phyloP scores from a whole-genome alignment of 2,329 filamentous ascomycete genomes.

The Colletotrichum tamarilloi region DNA sequence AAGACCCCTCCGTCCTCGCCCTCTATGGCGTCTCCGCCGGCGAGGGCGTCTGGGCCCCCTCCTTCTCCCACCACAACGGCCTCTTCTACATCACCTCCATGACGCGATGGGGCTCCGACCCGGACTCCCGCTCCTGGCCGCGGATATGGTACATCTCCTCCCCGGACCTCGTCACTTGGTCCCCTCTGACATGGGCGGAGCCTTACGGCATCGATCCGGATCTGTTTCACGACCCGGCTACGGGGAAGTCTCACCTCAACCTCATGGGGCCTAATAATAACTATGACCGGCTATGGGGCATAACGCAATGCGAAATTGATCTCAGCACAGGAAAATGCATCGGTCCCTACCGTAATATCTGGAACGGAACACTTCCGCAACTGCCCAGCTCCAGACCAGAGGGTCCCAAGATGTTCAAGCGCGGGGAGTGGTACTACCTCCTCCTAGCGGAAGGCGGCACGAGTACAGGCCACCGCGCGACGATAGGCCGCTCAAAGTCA shows the following conservation, averaged over 20 bases:
- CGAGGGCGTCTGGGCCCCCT: constrained; percentile 28
- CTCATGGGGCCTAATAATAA: constrained; percentile 40
- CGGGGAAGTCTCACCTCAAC: constrained; percentile 36
- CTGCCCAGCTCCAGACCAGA: constrained; percentile 36
- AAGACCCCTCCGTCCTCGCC: constrained; percentile 17
- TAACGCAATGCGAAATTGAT: constrained; percentile 39
- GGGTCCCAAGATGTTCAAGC: constrained; percentile 33
- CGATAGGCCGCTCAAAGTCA: constrained; percentile 49
- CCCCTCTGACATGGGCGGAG: constrained; percentile 24
- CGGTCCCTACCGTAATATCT: constrained; percentile 37
- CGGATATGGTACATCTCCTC: constrained; percentile 41
- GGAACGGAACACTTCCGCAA: constrained; percentile 40
- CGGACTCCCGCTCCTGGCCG: constrained; percentile 51
- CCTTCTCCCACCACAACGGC: constrained; percentile 41
- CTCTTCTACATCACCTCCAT: constrained; percentile 45
- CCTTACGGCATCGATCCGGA: constrained; percentile 32
- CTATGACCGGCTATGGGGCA: constrained; percentile 40
- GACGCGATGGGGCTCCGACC: constrained; percentile 47
- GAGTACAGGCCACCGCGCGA: constrained; percentile 54
- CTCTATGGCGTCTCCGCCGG: constrained; percentile 17
- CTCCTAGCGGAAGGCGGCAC: constrained; percentile 33
- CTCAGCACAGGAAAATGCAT: constrained; percentile 36
- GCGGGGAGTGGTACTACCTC: constrained; percentile 24
- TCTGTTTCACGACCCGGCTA: constrained; percentile 33
- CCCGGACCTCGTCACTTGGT: constrained; percentile 39